phyloP scores from a whole-genome alignment of 345 rosid species.

The Nephelium lappaceum region DNA sequence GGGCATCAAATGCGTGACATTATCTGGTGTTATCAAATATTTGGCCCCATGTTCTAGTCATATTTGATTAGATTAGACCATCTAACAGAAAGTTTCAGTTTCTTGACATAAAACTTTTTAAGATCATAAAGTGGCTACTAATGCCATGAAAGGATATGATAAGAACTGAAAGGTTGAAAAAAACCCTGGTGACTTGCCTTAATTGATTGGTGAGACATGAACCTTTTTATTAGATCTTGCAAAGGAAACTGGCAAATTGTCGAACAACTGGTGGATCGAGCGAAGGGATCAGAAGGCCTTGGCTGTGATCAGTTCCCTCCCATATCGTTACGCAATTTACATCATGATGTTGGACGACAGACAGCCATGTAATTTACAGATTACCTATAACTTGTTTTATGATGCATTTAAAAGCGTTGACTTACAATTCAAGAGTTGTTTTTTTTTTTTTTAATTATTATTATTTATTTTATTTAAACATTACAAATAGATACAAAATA shows the following conservation, averaged over 20 bases:
- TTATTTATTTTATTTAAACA: too few species aligned
- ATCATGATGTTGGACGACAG: not conserved
- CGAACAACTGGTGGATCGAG: not conserved
- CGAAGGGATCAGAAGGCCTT: constrained; percentile 2
- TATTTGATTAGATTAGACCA: too few species aligned
- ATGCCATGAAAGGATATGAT: not conserved
- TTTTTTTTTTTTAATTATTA: too few species aligned
- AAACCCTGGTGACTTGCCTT: not conserved
- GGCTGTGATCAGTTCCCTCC: constrained; percentile 6
- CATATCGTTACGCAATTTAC: not conserved
- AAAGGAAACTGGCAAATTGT: not conserved
- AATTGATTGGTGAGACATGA: not conserved
- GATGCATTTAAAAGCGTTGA: too few species aligned
- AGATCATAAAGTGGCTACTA: not conserved
- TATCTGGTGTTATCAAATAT: too few species aligned
- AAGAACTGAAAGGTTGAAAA: not conserved
- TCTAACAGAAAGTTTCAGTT: not conserved
- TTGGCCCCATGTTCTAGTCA: not conserved
- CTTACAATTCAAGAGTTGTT: too few species aligned
- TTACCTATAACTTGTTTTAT: not conserved
- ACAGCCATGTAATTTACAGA: not conserved
- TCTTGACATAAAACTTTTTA: not conserved
- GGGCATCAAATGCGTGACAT: too few species aligned
- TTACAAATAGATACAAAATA: not conserved
- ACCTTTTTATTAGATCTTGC: not conserved